phyloP scores from a whole-genome alignment of 2,329 filamentous ascomycete species.

The Myriosclerotinia duriaeana region DNA sequence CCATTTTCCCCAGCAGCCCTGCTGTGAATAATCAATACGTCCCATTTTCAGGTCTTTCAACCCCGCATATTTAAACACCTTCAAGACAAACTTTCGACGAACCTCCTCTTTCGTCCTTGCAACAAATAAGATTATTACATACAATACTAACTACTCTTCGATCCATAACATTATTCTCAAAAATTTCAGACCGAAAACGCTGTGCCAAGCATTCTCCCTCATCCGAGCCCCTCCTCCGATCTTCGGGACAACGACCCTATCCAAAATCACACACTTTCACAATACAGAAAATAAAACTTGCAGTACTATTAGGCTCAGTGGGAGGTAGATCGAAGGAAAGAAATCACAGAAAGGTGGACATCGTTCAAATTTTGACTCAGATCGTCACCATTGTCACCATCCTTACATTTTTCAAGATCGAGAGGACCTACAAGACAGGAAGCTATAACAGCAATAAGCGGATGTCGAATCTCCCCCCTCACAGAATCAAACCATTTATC shows the following conservation, averaged over 20 bases:
- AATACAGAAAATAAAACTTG: neutral
- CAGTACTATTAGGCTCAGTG: too few relatives aligned
- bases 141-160: neutral
- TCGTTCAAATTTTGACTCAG: neutral
- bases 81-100: neutral
- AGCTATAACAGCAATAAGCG: neutral
- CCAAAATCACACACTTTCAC: neutral
- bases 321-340: neutral
- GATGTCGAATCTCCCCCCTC: neutral
- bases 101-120: neutral
- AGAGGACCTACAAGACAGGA: neutral
- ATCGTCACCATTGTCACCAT: neutral
- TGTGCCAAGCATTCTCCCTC: neutral
- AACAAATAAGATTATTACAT: neutral
- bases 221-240: neutral
- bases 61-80: neutral
- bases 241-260: neutral
- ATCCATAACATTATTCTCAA: neutral
- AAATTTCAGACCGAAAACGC: neutral
- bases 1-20: neutral
- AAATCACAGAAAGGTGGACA: neutral
- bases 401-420: neutral
- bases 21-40: constrained; percentile 1
- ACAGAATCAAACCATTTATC: neutral
- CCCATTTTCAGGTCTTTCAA: neutral